A percentile compares a stretch with the other conserved stretches of the same genome.
These are phyloP conservation scores for Bocquillonia castaneifolia DNA, from an alignment of 441 rosid genomes.

Conservation along the genomic window DNA sequence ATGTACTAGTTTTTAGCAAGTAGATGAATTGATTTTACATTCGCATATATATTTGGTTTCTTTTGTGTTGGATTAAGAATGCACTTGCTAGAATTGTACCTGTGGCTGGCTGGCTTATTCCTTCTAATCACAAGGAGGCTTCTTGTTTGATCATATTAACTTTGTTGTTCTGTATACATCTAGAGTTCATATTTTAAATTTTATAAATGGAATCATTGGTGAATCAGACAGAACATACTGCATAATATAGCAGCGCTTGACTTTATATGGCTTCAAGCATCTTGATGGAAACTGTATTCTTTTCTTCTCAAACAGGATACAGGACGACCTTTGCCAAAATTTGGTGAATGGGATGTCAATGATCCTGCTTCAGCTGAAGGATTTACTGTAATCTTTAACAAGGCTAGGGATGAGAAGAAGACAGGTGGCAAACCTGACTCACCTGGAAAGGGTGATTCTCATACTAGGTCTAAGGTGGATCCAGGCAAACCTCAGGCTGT, in stretches of 20 bases:
- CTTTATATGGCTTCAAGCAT: not conserved
- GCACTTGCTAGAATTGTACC: not conserved
- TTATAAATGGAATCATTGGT: not conserved
- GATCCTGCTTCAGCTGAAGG: slow-evolving; percentile 98
- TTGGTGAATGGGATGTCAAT: slow-evolving; percentile 97
- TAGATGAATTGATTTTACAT: not conserved
- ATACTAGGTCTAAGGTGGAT: slow-evolving; percentile 44
- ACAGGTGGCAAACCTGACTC: slow-evolving; percentile 76
- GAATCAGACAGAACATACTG: not conserved
- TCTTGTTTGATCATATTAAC: not conserved
- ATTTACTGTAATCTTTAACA: slow-evolving; percentile 82
- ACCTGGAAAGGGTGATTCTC: slow-evolving; percentile 55
- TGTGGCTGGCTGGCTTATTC: not conserved
- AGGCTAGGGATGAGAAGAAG: slow-evolving; percentile 89
- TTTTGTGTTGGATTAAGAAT: not conserved
- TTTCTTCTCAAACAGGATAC: slow-evolving; percentile 40
- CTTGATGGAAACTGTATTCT: slow-evolving; percentile 4
- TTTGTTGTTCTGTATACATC: too few species aligned
- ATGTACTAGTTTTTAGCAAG: not conserved
- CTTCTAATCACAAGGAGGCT: not conserved
- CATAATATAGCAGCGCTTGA: not conserved
- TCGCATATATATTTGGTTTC: not conserved
- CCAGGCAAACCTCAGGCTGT: slow-evolving; percentile 64
- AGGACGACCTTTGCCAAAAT: slow-evolving; percentile 85
- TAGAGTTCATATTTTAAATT: not conserved